phyloP scores from a whole-genome alignment of 1,284 basidiomycete species.

The Ustilago bromivora region DNA sequence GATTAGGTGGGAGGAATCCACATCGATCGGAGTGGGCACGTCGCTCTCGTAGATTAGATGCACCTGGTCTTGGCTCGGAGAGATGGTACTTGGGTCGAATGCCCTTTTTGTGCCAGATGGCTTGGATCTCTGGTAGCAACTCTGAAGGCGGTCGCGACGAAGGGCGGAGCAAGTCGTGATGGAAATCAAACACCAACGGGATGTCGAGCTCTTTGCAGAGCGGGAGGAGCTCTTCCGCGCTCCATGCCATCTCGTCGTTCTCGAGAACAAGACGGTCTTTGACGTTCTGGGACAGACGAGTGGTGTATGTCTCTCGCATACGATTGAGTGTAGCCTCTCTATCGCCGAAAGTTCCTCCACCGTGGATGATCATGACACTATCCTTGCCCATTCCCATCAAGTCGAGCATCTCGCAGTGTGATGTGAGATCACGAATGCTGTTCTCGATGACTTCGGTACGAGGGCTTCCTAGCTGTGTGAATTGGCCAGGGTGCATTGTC shows the following conservation, averaged over 20 bases:
- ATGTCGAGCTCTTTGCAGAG: slow-evolving; percentile 84
- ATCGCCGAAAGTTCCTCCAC: slow-evolving; percentile 83
- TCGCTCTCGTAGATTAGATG: slow-evolving; percentile 72
- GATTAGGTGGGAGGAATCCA: slow-evolving; percentile 75
- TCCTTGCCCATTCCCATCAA: slow-evolving; percentile 82
- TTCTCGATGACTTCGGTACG: slow-evolving; percentile 79
- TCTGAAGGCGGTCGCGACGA: slow-evolving; percentile 68
- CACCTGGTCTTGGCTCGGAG: slow-evolving; percentile 73
- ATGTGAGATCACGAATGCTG: slow-evolving; percentile 81
- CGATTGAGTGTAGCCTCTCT: slow-evolving; percentile 79
- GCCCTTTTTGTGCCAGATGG: slow-evolving; percentile 78
- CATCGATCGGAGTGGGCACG: slow-evolving; percentile 87
- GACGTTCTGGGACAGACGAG: slow-evolving; percentile 76
- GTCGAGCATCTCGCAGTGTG: slow-evolving; percentile 88
- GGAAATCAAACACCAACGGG: slow-evolving; percentile 74
- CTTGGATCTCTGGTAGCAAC: slow-evolving; percentile 79
- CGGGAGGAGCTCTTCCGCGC: slow-evolving; percentile 84
- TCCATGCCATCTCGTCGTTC: slow-evolving; percentile 93
- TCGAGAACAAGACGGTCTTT: slow-evolving; percentile 84
- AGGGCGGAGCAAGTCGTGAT: slow-evolving; percentile 69
- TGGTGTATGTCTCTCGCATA: slow-evolving; percentile 78
- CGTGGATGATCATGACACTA: slow-evolving; percentile 79
- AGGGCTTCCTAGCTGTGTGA: slow-evolving; percentile 85
- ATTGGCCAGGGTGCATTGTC: slow-evolving; percentile 85
- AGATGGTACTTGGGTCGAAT: slow-evolving; percentile 90